Percentiles rank a stretch among this genome's conserved stretches.
These are phyloP conservation scores for Sphagnum fallax DNA, from an alignment of 228 moss, liverwort and hornwort genomes.

Conservation along the genomic window DNA sequence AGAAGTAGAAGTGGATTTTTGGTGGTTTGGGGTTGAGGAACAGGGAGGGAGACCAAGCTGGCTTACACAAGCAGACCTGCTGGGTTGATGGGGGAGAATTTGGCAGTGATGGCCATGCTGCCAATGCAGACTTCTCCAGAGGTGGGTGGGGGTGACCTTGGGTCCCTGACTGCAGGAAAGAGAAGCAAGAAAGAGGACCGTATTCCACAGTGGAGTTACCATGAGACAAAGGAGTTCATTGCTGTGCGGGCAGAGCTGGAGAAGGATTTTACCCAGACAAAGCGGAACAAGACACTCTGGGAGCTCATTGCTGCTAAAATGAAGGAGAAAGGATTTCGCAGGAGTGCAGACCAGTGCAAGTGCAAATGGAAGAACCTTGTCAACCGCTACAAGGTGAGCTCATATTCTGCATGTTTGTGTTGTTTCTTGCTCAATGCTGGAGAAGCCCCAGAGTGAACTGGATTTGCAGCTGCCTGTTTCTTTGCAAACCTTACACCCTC, in stretches of 20 bases:
- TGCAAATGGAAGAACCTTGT: constrained; percentile 99
- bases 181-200: constrained; percentile 95
- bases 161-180: constrained; percentile 65
- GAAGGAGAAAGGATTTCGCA: constrained; percentile 95
- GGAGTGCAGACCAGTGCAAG: constrained; percentile 99
- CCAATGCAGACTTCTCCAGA: constrained; percentile 65
- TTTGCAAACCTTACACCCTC: background rate
- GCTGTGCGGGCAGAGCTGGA: constrained; percentile 93
- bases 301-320: constrained; percentile 96
- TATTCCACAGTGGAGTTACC: constrained; percentile 99
- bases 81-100: constrained; percentile 94
- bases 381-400: constrained; percentile 80
- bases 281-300: constrained; percentile 99
- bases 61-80: constrained; percentile 59
- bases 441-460: no score
- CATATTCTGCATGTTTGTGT: background rate
- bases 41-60: constrained; percentile 47
- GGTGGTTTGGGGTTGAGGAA: no score
- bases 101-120: constrained; percentile 66
- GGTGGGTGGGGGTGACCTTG: constrained; percentile 54
- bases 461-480: background rate
- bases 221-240: constrained; percentile 97
- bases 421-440: background rate
- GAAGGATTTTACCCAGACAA: constrained; percentile 98
- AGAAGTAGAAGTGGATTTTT: no score